phyloP scores from a whole-genome alignment of 192 early-diverging fungal genomes.

The Backusella sp. region DNA sequence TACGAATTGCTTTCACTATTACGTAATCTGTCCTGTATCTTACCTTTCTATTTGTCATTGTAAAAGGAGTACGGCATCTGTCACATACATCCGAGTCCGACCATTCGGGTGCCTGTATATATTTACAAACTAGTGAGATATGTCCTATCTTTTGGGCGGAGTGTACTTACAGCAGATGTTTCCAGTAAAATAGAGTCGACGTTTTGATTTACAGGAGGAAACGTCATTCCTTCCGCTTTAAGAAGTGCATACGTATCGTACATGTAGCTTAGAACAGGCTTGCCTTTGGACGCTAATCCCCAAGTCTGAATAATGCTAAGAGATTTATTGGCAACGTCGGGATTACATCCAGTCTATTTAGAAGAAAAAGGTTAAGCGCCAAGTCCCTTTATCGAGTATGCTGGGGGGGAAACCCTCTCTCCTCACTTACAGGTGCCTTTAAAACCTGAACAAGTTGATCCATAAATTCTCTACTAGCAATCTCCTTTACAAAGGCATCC shows the following conservation, averaged over 20 bases:
- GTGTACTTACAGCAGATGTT: slow-evolving; percentile 69
- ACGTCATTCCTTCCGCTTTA: slow-evolving; percentile 74
- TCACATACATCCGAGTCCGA: slow-evolving; percentile 91
- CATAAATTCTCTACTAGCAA: slow-evolving; percentile 87
- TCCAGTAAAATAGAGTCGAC: slow-evolving; percentile 74
- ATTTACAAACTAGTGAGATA: not conserved
- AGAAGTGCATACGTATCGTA: slow-evolving; percentile 78
- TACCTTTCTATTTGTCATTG: slow-evolving; percentile 89
- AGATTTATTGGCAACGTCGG: slow-evolving; percentile 75
- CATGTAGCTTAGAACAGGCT: slow-evolving; percentile 77
- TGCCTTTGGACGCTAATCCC: slow-evolving; percentile 79
- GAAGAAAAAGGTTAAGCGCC: not conserved
- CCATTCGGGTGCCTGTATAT: slow-evolving; percentile 89
- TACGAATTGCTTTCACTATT: not conserved
- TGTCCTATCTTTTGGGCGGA: not conserved
- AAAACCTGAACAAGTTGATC: slow-evolving; percentile 74
- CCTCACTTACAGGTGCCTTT: slow-evolving; percentile 49
- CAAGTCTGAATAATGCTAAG: slow-evolving; percentile 86
- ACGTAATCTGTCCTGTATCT: not conserved
- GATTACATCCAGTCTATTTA: slow-evolving; percentile 57
- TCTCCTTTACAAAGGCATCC: slow-evolving; percentile 77
- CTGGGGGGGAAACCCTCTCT: not conserved
- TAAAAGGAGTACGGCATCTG: slow-evolving; percentile 91
- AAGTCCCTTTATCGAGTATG: too few species aligned
- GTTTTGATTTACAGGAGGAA: slow-evolving; percentile 67